These are phyloP conservation scores for Sphaerulina vaccinii DNA, from an alignment of 2,329 filamentous ascomycete genomes.

Conservation along the genomic window DNA sequence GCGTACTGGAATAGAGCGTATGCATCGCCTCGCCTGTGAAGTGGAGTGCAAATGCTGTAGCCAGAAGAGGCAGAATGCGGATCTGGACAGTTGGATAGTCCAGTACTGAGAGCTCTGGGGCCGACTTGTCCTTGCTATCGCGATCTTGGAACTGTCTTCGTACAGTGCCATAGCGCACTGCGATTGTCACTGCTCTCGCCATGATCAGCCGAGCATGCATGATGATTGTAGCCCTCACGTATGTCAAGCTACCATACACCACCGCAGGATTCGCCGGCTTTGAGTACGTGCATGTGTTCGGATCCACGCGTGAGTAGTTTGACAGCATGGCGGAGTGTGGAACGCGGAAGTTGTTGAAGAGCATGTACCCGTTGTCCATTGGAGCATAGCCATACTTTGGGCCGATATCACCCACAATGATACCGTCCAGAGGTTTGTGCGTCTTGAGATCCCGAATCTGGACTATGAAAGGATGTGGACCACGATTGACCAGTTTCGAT, in stretches of 20 bases:
- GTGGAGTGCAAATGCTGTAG: conserved; percentile 52
- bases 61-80: conserved; percentile 53
- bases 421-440: conserved; percentile 48
- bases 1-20: conserved; percentile 47
- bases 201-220: conserved; percentile 54
- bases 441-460: conserved; percentile 52
- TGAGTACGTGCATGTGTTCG: conserved; percentile 46
- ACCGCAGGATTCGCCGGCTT: conserved; percentile 50
- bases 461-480: conserved; percentile 54
- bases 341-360: conserved; percentile 50
- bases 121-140: conserved; percentile 40
- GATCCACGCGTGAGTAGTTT: conserved; percentile 50
- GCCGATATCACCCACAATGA: conserved; percentile 55
- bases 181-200: conserved; percentile 54
- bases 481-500: conserved; percentile 44
- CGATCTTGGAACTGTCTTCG: conserved; percentile 52
- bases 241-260: conserved; percentile 53
- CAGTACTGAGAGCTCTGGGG: conserved; percentile 49
- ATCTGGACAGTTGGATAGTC: conserved; percentile 58
- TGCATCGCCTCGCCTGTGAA: conserved; percentile 53
- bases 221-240: conserved; percentile 48
- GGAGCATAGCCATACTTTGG: conserved; percentile 56
- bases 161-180: conserved; percentile 52
- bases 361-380: conserved; percentile 56
- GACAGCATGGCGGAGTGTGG: conserved; percentile 52